Evolutionary conservation across 2,329 filamentous ascomycete species (phyloP).

Genomic region (Cercospora sojina): DNA sequence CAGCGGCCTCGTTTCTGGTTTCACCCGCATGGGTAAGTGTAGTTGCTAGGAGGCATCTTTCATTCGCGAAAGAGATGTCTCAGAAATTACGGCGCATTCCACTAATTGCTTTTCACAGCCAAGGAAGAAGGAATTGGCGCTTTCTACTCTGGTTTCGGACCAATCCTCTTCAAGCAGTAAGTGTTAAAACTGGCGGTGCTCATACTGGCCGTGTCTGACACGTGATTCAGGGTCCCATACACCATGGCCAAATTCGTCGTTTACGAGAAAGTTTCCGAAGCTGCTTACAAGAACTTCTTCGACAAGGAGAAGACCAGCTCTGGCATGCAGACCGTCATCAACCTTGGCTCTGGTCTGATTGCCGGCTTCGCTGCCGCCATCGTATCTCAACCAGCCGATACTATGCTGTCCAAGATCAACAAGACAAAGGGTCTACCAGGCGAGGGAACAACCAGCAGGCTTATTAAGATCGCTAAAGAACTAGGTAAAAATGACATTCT

Average conservation of each 20-base stretch:
- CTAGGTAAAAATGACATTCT: slow-evolving; percentile 45
- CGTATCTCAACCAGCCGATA: slow-evolving; percentile 87
- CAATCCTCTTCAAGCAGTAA: slow-evolving; percentile 78
- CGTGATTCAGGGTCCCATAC: slow-evolving; percentile 69
- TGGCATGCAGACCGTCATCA: slow-evolving; percentile 72
- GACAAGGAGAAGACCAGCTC: slow-evolving; percentile 70
- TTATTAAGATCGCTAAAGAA: slow-evolving; percentile 86
- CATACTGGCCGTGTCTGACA: slow-evolving; percentile 13
- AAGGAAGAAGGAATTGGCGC: slow-evolving; percentile 79
- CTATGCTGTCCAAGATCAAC: slow-evolving; percentile 95
- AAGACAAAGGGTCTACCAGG: slow-evolving; percentile 85
- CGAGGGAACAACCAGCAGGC: slow-evolving; percentile 75
- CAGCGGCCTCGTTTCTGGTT: slow-evolving; percentile 73
- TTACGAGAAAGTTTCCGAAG: slow-evolving; percentile 82
- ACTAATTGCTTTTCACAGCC: slow-evolving; percentile 35
- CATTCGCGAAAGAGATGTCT: neutral
- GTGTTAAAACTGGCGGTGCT: slow-evolving; percentile 15
- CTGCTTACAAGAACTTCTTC: slow-evolving; percentile 60
- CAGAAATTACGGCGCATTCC: neutral
- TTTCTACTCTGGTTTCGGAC: slow-evolving; percentile 90
- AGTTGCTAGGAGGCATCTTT: neutral
- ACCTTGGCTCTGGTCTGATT: slow-evolving; percentile 80
- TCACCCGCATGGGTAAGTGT: slow-evolving; percentile 65
- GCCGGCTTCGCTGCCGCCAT: slow-evolving; percentile 85
- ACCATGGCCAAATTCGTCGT: slow-evolving; percentile 96